These are phyloP conservation scores for Ceratocystis destructans DNA, from an alignment of 2,329 filamentous ascomycete genomes.

Conservation along the genomic window DNA sequence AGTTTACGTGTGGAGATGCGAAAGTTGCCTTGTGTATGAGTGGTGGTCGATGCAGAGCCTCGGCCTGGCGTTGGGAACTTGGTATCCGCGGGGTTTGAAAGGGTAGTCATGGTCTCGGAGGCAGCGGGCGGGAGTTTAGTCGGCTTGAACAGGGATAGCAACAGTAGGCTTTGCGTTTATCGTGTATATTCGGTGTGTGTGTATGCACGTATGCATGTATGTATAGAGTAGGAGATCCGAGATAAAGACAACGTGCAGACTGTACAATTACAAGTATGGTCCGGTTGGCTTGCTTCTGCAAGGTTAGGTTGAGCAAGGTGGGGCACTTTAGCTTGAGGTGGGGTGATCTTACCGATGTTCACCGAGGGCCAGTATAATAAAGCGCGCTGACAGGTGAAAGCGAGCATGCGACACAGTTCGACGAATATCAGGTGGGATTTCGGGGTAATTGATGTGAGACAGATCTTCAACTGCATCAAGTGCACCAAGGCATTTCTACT, in stretches of 20 bases:
- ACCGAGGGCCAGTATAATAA: neutral
- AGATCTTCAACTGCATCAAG: neutral
- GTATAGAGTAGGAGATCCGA: too few species aligned
- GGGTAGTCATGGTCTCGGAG: slow-evolving; percentile 7
- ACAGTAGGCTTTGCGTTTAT: neutral
- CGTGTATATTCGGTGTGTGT: neutral
- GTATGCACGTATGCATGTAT: neutral
- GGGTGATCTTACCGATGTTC: neutral
- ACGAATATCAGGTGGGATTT: neutral
- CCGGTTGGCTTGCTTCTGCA: too few species aligned
- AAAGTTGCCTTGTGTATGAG: slow-evolving; percentile 51
- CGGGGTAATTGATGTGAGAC: neutral
- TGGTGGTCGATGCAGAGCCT: slow-evolving; percentile 40
- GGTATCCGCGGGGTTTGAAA: slow-evolving; percentile 31
- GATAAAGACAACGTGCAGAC: too few species aligned
- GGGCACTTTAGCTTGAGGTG: neutral
- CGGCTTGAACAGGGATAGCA: neutral
- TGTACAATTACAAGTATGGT: too few species aligned
- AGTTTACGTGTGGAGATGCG: slow-evolving; percentile 72
- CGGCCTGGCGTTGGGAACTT: slow-evolving; percentile 40
- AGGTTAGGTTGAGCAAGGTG: neutral
- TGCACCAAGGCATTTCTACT: neutral
- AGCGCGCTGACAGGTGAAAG: neutral
- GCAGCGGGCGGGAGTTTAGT: neutral
- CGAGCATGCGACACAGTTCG: neutral